These are phyloP conservation scores for Drechslerella coelobrocha DNA, from an alignment of 2,329 filamentous ascomycete genomes.

Conservation along the genomic window DNA sequence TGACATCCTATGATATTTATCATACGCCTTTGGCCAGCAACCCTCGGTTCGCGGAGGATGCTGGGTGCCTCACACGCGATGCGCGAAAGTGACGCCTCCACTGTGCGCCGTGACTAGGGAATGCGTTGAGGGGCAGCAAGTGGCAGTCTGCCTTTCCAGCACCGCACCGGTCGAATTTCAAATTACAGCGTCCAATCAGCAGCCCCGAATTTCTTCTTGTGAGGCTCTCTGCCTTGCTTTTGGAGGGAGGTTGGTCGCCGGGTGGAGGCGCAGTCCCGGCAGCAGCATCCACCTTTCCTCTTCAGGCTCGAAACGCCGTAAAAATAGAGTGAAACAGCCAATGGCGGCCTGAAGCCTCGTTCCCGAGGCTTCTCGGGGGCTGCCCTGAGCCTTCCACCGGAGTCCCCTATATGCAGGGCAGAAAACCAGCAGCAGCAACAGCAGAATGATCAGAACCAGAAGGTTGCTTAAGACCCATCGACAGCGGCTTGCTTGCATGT, in stretches of 20 bases:
- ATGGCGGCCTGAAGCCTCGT: constrained; percentile 17
- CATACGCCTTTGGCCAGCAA: constrained; percentile 36
- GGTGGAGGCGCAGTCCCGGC: constrained; percentile 48
- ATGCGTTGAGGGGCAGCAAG: neutral
- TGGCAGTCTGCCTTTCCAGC: constrained; percentile 47
- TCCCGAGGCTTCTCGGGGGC: constrained; percentile 8
- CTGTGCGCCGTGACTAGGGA: neutral
- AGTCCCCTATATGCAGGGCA: constrained; percentile 2
- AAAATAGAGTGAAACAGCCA: constrained; percentile 50
- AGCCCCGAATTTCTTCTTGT: constrained; percentile 5
- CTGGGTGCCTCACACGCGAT: neutral
- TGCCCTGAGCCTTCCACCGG: constrained; percentile 21
- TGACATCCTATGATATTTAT: constrained; percentile 22
- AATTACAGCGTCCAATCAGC: constrained; percentile 37
- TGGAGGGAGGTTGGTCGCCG: constrained; percentile 35
- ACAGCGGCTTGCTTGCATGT: constrained; percentile 7
- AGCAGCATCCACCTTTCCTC: constrained; percentile 1
- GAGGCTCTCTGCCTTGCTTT: constrained; percentile 44
- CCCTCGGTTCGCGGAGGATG: neutral
- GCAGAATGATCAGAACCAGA: too few relatives aligned
- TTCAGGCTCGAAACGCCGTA: constrained; percentile 29
- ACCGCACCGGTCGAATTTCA: constrained; percentile 30
- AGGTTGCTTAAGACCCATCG: too few relatives aligned
- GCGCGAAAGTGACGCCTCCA: constrained; percentile 18
- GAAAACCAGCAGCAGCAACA: neutral